Conservation (phyloP, 106 monocot species). For the Allium fistulosum region DNA sequence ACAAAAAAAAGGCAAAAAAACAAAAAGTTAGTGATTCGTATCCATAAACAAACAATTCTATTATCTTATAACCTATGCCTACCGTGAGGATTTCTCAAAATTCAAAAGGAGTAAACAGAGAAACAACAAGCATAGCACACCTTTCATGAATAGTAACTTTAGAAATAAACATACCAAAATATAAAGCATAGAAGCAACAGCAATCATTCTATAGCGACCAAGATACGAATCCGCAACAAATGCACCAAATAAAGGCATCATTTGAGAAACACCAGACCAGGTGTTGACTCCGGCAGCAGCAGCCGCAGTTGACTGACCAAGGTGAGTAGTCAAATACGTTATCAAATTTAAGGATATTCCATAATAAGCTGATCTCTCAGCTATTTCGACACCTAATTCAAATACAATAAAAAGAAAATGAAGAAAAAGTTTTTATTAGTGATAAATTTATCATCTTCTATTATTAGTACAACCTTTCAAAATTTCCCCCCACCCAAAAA, state of each 20-base stretch:
- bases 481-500: too few relatives aligned
- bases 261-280: slow-evolving; percentile 30
- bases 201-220: slow-evolving; percentile 48
- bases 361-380: slow-evolving; percentile 41
- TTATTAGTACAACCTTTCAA: too few relatives aligned
- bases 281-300: slow-evolving; percentile 40
- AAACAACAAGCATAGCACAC: background rate
- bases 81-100: too few relatives aligned
- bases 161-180: slow-evolving; percentile 5
- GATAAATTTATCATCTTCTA: too few relatives aligned
- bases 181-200: slow-evolving; percentile 39
- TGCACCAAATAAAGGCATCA: slow-evolving; percentile 54
- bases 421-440: background rate
- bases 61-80: too few relatives aligned
- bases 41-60: too few relatives aligned
- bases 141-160: background rate
- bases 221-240: slow-evolving; percentile 51
- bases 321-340: slow-evolving; percentile 41
- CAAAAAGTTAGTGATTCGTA: too few relatives aligned
- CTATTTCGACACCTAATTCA: slow-evolving; percentile 37
- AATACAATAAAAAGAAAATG: background rate
- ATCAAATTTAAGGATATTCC: slow-evolving; percentile 47
- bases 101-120: background rate
- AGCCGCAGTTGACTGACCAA: slow-evolving; percentile 35
- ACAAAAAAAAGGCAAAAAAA: too few relatives aligned